These are phyloP conservation scores for Wallemia ichthyophaga DNA, from an alignment of 1,284 basidiomycete genomes.

Conservation along the genomic window DNA sequence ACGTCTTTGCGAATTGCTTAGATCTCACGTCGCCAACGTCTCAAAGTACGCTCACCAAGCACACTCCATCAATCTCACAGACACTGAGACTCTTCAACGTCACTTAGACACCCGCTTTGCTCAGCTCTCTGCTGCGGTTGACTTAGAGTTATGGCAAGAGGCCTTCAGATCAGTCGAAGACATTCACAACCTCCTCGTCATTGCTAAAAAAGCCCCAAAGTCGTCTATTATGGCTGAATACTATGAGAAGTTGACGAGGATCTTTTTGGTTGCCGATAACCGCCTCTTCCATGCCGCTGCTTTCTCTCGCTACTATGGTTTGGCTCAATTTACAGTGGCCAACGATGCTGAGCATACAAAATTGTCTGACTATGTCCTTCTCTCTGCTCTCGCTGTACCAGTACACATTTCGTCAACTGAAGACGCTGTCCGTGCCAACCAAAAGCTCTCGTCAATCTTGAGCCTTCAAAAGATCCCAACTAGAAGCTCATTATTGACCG, in stretches of 20 bases:
- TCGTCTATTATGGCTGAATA: conserved; percentile 97
- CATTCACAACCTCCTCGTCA: conserved; percentile 77
- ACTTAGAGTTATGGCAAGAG: conserved; percentile 97
- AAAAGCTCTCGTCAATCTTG: conserved; percentile 51
- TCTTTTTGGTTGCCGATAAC: conserved; percentile 79
- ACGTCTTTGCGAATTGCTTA: conserved; percentile 80
- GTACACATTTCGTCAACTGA: conserved; percentile 32
- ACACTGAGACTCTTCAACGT: conserved; percentile 82
- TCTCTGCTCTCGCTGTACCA: conserved; percentile 78
- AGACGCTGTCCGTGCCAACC: conserved; percentile 18
- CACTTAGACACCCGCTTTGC: conserved; percentile 95
- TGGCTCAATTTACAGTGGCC: conserved; percentile 33
- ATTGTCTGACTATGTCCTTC: conserved; percentile 69
- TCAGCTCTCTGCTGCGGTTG: conserved; percentile 89
- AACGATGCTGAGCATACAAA: conserved; percentile 27
- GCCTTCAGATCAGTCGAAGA: conserved; percentile 97
- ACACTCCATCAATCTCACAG: conserved; percentile 90
- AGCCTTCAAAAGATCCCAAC: conserved; percentile 64
- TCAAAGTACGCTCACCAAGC: conserved; percentile 86
- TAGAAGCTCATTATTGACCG: conserved; percentile 48
- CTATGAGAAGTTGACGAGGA: conserved; percentile 90
- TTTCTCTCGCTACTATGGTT: conserved; percentile 56
- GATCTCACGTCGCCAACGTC: conserved; percentile 78
- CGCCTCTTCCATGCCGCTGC: conserved; percentile 90
- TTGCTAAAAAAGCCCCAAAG: conserved; percentile 69